These are phyloP conservation scores for Periglandula ipomoeae DNA, from an alignment of 2,329 filamentous ascomycete genomes.

Conservation along the genomic window DNA sequence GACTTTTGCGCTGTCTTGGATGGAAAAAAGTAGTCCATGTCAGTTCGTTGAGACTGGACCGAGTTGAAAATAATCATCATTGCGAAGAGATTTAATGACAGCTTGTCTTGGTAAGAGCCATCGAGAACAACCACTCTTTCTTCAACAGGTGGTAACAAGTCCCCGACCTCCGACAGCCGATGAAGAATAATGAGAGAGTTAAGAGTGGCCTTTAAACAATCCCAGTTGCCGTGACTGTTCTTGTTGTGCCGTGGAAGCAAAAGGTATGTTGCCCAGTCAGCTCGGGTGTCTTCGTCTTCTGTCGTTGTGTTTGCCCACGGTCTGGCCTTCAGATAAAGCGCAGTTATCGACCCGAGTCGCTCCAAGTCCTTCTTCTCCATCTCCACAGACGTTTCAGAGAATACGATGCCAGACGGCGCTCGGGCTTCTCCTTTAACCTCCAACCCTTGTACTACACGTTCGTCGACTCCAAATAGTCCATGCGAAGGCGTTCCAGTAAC, in stretches of 20 bases:
- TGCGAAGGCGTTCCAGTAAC: constrained; percentile 85
- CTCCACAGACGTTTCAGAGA: constrained; percentile 27
- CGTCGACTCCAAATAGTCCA: constrained; percentile 62
- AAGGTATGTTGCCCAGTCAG: constrained; percentile 67
- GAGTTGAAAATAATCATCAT: constrained; percentile 80
- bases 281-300: constrained; percentile 45
- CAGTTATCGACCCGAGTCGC: constrained; percentile 54
- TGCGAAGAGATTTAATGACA: constrained; percentile 76
- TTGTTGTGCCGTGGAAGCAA: constrained; percentile 45
- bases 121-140: constrained; percentile 67
- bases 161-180: constrained; percentile 58
- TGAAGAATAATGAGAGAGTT: constrained; percentile 77
- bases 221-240: constrained; percentile 46
- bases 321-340: constrained; percentile 63
- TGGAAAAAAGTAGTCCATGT: constrained; percentile 88
- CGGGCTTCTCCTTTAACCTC: constrained; percentile 3
- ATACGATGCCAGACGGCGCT: constrained; percentile 13
- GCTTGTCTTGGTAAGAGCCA: constrained; percentile 74
- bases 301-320: constrained; percentile 63
- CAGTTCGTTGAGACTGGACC: constrained; percentile 75
- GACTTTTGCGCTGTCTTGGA: constrained; percentile 55
- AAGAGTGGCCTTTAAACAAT: constrained; percentile 60
- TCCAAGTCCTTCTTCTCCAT: constrained; percentile 57
- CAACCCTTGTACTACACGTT: neutral
- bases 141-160: constrained; percentile 60